Percentiles rank a stretch among this genome's conserved stretches.
phyloP scores from a whole-genome alignment of 345 rosid genomes.

The Bretschneidera sinensis region DNA sequence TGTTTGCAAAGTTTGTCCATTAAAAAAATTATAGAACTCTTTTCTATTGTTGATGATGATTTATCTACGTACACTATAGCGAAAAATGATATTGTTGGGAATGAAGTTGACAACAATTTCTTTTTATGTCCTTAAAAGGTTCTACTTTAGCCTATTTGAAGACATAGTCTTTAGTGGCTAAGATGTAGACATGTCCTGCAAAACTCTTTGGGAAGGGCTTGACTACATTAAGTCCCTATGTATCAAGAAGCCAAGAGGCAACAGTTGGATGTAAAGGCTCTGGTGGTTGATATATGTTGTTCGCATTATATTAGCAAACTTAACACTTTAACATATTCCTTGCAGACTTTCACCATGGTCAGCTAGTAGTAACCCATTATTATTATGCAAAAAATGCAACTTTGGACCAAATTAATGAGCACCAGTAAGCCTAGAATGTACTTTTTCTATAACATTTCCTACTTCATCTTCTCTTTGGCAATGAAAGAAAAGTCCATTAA shows the following conservation, averaged over 20 bases:
- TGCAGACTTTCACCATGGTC: neutral
- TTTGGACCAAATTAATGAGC: neutral
- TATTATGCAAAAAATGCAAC: neutral
- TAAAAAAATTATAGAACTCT: too few species aligned
- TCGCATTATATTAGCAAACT: neutral
- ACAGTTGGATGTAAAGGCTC: too few species aligned
- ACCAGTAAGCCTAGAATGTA: neutral
- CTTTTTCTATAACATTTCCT: neutral
- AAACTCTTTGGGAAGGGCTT: neutral
- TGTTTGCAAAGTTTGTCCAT: neutral
- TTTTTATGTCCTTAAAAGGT: too few species aligned
- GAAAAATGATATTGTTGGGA: neutral
- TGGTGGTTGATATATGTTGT: neutral
- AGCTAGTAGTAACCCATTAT: neutral
- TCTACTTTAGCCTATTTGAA: too few species aligned
- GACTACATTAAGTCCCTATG: neutral
- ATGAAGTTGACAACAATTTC: conserved; percentile 3
- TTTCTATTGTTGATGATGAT: conserved; percentile 1
- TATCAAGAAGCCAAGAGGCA: too few species aligned
- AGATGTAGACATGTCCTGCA: neutral
- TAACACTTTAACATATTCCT: too few species aligned
- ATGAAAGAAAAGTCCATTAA: too few species aligned
- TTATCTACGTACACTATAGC: neutral
- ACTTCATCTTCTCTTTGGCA: neutral
- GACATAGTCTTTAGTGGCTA: too few species aligned